Percentiles rank a stretch among this genome's conserved stretches.
Evolutionary conservation across 371 early-diverging fungal species (phyloP).

Genomic region (Scutellospora calospora): DNA sequence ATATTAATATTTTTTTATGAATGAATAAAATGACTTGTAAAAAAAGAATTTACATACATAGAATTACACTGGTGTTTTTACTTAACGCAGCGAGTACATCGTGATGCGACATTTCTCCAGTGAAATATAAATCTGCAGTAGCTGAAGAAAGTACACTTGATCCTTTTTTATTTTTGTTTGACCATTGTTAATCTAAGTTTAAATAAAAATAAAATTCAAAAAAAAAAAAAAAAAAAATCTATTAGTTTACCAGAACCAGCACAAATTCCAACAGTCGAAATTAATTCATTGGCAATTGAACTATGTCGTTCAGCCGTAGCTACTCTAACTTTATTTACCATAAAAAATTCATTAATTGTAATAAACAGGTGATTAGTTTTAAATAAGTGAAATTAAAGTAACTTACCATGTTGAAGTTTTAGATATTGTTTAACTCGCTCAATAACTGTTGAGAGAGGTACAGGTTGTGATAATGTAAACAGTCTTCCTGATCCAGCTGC

Average conservation of each 20-base stretch:
- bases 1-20: neutral
- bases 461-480: slow-evolving; percentile 69
- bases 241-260: slow-evolving; percentile 82
- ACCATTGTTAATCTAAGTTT: neutral
- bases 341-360: neutral
- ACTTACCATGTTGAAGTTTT: slow-evolving; percentile 67
- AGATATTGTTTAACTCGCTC: slow-evolving; percentile 71
- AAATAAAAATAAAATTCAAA: neutral
- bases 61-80: slow-evolving; percentile 82
- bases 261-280: slow-evolving; percentile 90
- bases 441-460: slow-evolving; percentile 63
- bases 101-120: slow-evolving; percentile 95
- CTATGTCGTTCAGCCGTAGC: slow-evolving; percentile 68
- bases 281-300: slow-evolving; percentile 51
- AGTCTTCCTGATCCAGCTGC: slow-evolving; percentile 80
- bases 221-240: no score
- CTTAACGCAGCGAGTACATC: slow-evolving; percentile 85
- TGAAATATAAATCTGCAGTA: slow-evolving; percentile 79
- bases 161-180: slow-evolving; percentile 47
- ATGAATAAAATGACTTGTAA: neutral
- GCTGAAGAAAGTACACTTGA: slow-evolving; percentile 64
- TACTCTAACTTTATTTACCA: slow-evolving; percentile 67
- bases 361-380: neutral
- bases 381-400: neutral
- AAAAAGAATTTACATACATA: slow-evolving; percentile 73